Base-by-base conservation (phyloP, 805 yeast species). In the Wickerhamomyces chambardii region DNA sequence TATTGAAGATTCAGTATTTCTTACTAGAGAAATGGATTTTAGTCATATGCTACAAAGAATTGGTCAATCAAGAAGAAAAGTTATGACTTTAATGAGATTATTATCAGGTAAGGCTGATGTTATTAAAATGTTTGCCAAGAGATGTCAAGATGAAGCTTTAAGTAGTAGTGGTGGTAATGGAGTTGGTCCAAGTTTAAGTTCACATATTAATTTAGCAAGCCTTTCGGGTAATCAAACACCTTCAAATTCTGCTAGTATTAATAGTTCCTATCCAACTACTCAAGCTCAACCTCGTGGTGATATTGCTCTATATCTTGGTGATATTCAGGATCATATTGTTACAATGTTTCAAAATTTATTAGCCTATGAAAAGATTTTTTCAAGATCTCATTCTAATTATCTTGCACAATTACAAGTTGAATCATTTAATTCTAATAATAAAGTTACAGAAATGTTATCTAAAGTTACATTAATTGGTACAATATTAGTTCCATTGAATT, bases 51-150 rank as follows among this genome's bases (percentile, higher is more conserved):
- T 90, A 46, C 71, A 75, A 45, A 70, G 81, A 44, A 86, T 90
- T 46, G 96, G 96, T 39, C 89, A 85, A 54, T 76, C 95, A 10
- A 74, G 97, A 58, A 72, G 90, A 44, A 84, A 82, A 52, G 94
- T 89, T 25, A 90, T 90, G 97, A 81, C 95, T 1, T 60, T 90
- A 51, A 78, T 89, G 84, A 72, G 97, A 50, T 64, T 90, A 43
- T 66, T 90, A 34, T 78, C 90, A 29, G 95, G 95, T 43, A 90
- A 90, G 55, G 97, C 97, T 1, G 97, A 90, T 56, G 97, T 90
- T 36, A 84, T 90, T 50, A 83, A 84, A 48, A 89, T 87, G 94
- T 86, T 90, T 64, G 92, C 95, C 28, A 90, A 90, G 56, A 71
- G 97, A 49, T 87, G 96, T 58, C 89, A 82, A 50, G 97, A 87